Percentiles rank a stretch among this genome's conserved stretches.
These are phyloP conservation scores for Diaporthe batatas DNA, from an alignment of 2,329 filamentous ascomycete genomes.

Conservation along the genomic window DNA sequence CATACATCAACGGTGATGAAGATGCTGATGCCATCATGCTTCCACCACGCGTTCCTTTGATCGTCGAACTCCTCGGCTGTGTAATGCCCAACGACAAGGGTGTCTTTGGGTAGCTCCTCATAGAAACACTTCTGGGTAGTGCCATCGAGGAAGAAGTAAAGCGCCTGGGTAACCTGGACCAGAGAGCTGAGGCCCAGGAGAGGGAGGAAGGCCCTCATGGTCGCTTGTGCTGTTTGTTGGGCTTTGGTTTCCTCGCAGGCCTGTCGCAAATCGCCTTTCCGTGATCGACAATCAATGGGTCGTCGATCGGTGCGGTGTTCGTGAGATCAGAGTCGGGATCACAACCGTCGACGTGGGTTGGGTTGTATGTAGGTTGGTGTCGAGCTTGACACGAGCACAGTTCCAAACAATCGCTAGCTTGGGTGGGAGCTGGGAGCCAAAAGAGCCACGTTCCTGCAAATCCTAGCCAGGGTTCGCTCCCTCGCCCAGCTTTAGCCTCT, in stretches of 20 bases:
- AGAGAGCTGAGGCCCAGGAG: slow-evolving; percentile 74
- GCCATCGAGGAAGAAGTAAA: slow-evolving; percentile 97
- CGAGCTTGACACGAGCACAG: slow-evolving; percentile 22
- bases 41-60: slow-evolving; percentile 74
- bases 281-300: background rate
- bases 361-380: slow-evolving; percentile 18
- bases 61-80: slow-evolving; percentile 87
- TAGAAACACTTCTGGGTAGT: slow-evolving; percentile 93
- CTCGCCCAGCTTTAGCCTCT: background rate
- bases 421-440: slow-evolving; percentile 3
- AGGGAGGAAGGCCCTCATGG: slow-evolving; percentile 73
- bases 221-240: slow-evolving; percentile 3
- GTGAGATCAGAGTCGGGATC: background rate
- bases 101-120: slow-evolving; percentile 98
- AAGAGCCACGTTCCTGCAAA: slow-evolving; percentile 39
- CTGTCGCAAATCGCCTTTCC: background rate
- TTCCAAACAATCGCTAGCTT: slow-evolving; percentile 7
- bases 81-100: slow-evolving; percentile 94
- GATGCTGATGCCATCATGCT: slow-evolving; percentile 83
- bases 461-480: slow-evolving; percentile 20
- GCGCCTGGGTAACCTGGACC: slow-evolving; percentile 85
- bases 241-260: background rate
- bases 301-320: background rate
- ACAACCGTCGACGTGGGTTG: slow-evolving; percentile 4
- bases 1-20: slow-evolving; percentile 89